Evolutionary conservation across 192 early-diverging fungal species (phyloP), one percentile per base, ranked within the genome.

Genomic region (Coemansia sp.): DNA sequence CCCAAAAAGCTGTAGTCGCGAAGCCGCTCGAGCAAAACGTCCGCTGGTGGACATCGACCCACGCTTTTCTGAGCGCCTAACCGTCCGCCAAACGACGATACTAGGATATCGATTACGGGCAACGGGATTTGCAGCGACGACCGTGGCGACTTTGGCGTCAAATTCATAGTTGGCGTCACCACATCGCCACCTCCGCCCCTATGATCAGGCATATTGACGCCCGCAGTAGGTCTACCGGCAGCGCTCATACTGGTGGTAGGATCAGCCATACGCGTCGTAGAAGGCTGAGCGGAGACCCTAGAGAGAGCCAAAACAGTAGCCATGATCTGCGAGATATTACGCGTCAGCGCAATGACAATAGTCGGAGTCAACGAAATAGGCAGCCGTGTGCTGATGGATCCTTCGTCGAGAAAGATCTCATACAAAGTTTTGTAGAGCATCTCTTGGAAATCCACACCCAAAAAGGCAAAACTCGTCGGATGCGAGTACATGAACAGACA

Each of bases 401-500:
- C 68, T 62, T 82, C 80, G 73, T 70, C 69, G 3, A 82, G 64
- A 10, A 82, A 78, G 18, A 78, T 78, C 66, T 82, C 80, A 24
- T 75, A 82, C 40, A 82, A 70, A n/a, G 80, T 82, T 75, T 82
- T 82, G 76, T 78, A 82, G 43, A 82, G 70, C 63, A 61, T 74
- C 70, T 82, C 80, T 60, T 77, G 80, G 27, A 78, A 78, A 9
- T 82, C 80, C 20, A 60, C 63, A 3, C 80, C 80, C 36, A 83
- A 68, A 42, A 83, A 83, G 38, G 80, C 76, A 70, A 83, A 83
- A 29, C 76, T 67, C 43, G 76, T 66, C n/a, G 80, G 80, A 40
- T 83, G 76, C 73, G 80, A 83, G 67, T 83, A 83, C 70, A 83
- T 75, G 33, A 83, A 83, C 63, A 78, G 52, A 18, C 80, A 83